These are phyloP conservation scores for Rubia tinctorum DNA, from an alignment of 305 asterid genomes.

Conservation along the genomic window DNA sequence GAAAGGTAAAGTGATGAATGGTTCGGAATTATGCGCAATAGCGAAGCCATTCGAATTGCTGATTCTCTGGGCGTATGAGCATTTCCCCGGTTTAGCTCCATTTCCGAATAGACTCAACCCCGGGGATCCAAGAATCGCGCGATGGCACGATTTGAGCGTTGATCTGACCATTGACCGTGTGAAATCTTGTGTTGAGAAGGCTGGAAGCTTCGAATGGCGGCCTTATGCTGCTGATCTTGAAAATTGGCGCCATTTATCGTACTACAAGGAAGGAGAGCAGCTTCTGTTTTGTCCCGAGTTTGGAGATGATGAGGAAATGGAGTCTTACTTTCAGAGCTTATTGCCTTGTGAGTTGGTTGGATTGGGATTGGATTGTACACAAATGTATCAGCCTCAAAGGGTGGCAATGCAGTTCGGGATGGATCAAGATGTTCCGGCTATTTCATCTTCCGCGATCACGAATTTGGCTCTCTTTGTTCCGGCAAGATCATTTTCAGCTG, in stretches of 20 bases:
- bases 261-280: slow-evolving; percentile 6
- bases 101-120: background rate
- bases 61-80: slow-evolving; percentile 29
- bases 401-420: slow-evolving; percentile 28
- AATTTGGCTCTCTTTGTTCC: background rate
- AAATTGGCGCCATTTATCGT: background rate
- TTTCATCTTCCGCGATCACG: background rate
- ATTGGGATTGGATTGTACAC: slow-evolving; percentile 18
- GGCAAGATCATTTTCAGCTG: slow-evolving; percentile 5
- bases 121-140: slow-evolving; percentile 28
- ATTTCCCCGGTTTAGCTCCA: slow-evolving; percentile 15
- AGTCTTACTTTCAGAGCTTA: slow-evolving; percentile 13
- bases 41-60: slow-evolving; percentile 21
- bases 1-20: background rate
- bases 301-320: slow-evolving; percentile 6
- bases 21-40: background rate
- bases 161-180: background rate
- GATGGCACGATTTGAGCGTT: slow-evolving; percentile 18
- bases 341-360: slow-evolving; percentile 22
- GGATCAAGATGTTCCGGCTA: slow-evolving; percentile 29
- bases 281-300: background rate
- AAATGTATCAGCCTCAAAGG: slow-evolving; percentile 24
- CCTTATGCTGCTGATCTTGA: slow-evolving; percentile 14
- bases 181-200: background rate
- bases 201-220: slow-evolving; percentile 19